Evolutionary conservation across 169 alveolate species (phyloP).

Genomic region (Cyclospora cayetanensis): DNA sequence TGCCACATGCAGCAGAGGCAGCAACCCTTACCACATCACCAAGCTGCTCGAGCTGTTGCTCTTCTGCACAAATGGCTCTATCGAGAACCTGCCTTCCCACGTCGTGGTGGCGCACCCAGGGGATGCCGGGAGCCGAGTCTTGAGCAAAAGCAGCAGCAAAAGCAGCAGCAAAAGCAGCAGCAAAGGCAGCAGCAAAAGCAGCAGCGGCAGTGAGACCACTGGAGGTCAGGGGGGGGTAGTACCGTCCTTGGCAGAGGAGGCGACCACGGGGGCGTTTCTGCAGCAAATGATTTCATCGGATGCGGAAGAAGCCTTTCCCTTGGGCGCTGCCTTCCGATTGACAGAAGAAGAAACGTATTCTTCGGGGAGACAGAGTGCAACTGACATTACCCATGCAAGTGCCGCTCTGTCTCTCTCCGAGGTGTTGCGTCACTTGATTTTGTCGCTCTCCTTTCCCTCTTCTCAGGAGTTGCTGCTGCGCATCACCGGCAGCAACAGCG

Average conservation of each 20-base stretch:
- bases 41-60: slow-evolving; percentile 48
- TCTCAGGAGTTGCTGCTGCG: slow-evolving; percentile 56
- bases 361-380: neutral
- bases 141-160: neutral
- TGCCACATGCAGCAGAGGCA: neutral
- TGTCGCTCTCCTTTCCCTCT: slow-evolving; percentile 29
- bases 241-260: neutral
- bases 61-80: slow-evolving; percentile 26
- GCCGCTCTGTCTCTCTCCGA: slow-evolving; percentile 1
- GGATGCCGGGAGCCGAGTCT: neutral
- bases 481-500: slow-evolving; percentile 62
- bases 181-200: neutral
- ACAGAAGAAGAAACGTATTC: no score
- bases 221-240: neutral
- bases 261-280: neutral
- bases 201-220: neutral
- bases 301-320: neutral
- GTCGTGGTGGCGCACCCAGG: slow-evolving; percentile 17
- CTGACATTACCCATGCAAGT: neutral
- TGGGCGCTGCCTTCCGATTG: neutral
- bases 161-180: slow-evolving; percentile 16
- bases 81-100: slow-evolving; percentile 32
- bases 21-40: slow-evolving; percentile 33
- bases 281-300: neutral
- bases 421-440: slow-evolving; percentile 35